These are phyloP conservation scores for Nigrospora sphaerica DNA, from an alignment of 2,329 filamentous ascomycete genomes.

Conservation along the genomic window DNA sequence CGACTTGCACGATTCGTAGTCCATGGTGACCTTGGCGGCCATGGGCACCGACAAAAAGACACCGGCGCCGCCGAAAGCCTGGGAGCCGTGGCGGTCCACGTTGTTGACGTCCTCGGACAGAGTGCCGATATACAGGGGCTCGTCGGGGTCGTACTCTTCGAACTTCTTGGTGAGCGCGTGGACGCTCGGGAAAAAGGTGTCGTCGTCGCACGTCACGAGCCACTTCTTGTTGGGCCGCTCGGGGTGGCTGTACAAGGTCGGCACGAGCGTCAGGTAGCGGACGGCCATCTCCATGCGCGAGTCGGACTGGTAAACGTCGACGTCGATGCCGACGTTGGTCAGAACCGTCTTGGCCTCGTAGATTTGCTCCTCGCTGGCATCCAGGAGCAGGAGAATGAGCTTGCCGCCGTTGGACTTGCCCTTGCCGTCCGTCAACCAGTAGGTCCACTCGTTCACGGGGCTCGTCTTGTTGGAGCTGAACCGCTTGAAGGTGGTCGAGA, in stretches of 20 bases:
- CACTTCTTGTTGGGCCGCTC: constrained; percentile 45
- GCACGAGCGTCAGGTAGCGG: constrained; percentile 48
- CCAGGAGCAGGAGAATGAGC: constrained; percentile 45
- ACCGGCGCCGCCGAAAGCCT: constrained; percentile 57
- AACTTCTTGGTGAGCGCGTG: constrained; percentile 44
- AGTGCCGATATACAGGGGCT: constrained; percentile 52
- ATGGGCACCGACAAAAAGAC: constrained; percentile 52
- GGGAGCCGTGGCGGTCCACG: constrained; percentile 52
- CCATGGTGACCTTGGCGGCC: constrained; percentile 35
- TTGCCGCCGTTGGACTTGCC: constrained; percentile 51
- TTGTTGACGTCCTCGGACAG: constrained; percentile 56
- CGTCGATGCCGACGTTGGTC: constrained; percentile 43
- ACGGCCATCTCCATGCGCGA: constrained; percentile 49
- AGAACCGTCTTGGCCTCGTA: constrained; percentile 40
- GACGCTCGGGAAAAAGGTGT: constrained; percentile 58
- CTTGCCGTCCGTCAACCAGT: constrained; percentile 51
- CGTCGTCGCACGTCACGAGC: constrained; percentile 57
- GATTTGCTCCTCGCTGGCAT: constrained; percentile 44
- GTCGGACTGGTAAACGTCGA: constrained; percentile 49
- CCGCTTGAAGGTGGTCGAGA: constrained; percentile 50
- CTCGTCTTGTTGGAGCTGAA: constrained; percentile 44
- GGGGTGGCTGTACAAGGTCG: constrained; percentile 45
- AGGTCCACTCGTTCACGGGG: constrained; percentile 51
- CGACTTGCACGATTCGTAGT: constrained; percentile 38
- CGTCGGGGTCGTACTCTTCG: constrained; percentile 40